Base-by-base conservation (phyloP, 1,139 yeast genomes). In the Candida gigantensis region DNA sequence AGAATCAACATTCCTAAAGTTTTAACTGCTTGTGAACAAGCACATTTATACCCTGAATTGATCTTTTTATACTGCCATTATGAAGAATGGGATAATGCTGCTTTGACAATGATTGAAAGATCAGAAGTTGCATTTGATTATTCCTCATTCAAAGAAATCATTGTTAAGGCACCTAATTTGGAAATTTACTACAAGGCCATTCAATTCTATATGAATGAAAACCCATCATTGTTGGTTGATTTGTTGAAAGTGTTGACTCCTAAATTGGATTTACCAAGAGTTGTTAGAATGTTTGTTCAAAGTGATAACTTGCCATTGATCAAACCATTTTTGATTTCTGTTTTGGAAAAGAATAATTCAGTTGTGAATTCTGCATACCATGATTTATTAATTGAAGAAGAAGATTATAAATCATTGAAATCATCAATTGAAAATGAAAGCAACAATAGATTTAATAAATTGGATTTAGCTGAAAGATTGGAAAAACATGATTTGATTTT, bases 81-180 rank as follows among this genome's bases (percentile, higher is more conserved):
- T 60, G 98, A 92, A 61, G 98, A 94, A 70, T 94, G 97, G 96
- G 99, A 94, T 65, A 92, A 92, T 61, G 98, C 98, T 44, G 92
- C 97, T 28, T 76, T 92, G 62, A 83, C 97, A n/a, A 88, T 92
- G 92, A 92, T 92, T 72, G 96, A 92, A 62, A 89, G 81, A 59
- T 84, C 96, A 3, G 89, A 94, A 44, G 86, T 85, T 52, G 92
- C 96, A 12, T 90, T 92, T 58, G 98, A 94, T 52, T 98, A 92
- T 61, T 68, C 81, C 27, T 85, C 95, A 33, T 92, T 94, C 74
- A 92, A 92, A 72, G 97, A 92, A 59, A 82, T 92, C 40, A 74
- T 94, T 50, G 96, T 88, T 48, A 92, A 92, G 73, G 97, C 90
- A 43, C 87, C 97, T 32, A 92, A 92, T 67, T 75, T 92, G 64